These are phyloP conservation scores for Colletotrichum tanaceti DNA, from an alignment of 2,329 filamentous ascomycete species.

Conservation along the genomic window DNA sequence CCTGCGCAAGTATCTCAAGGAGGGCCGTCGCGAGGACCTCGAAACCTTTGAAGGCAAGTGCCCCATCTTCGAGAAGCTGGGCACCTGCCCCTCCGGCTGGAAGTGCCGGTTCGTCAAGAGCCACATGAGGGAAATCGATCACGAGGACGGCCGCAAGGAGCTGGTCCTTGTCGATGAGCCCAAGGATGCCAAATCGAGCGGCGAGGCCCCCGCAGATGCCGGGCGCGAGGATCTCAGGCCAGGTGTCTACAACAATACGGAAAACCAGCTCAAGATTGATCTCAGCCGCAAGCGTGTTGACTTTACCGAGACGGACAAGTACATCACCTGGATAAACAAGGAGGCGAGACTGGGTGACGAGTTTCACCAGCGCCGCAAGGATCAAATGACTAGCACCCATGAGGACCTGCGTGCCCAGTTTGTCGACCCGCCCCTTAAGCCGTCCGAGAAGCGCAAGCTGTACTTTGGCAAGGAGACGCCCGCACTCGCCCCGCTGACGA, in stretches of 20 bases:
- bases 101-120: conserved; percentile 91
- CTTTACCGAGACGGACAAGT: conserved; percentile 79
- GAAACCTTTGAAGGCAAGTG: conserved; percentile 81
- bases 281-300: conserved; percentile 78
- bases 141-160: conserved; percentile 84
- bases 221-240: conserved; percentile 62
- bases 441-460: conserved; percentile 91
- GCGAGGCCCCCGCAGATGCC: conserved; percentile 53
- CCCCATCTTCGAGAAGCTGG: conserved; percentile 81
- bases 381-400: conserved; percentile 57
- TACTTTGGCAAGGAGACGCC: conserved; percentile 97
- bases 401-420: conserved; percentile 83
- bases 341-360: conserved; percentile 58
- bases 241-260: conserved; percentile 81
- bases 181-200: conserved; percentile 49
- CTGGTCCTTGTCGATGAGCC: conserved; percentile 72
- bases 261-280: conserved; percentile 76
- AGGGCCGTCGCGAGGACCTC: conserved; percentile 85
- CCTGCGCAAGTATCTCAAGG: conserved; percentile 83
- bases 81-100: conserved; percentile 87
- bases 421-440: conserved; percentile 85
- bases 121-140: conserved; percentile 84
- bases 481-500: conserved; percentile 92
- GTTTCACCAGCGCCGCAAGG: conserved; percentile 54
- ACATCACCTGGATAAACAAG: conserved; percentile 80